Evolutionary conservation across 176 grass and related monocot species (phyloP), one percentile per base, ranked within the genome.

Genomic region (Stipa capillata): DNA sequence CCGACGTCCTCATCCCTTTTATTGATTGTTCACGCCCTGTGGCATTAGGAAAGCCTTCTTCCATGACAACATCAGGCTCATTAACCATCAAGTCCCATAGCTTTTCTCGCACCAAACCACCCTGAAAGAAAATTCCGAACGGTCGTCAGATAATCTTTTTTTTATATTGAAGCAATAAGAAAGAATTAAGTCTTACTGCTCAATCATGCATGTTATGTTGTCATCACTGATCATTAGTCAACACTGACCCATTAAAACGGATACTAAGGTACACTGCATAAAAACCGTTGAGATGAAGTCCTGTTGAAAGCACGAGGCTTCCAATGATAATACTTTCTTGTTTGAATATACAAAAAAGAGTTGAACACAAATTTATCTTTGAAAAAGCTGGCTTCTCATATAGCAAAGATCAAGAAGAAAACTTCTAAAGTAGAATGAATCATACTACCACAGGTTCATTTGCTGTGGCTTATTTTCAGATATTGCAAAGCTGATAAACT

Each of bases 11-110:
- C 92, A 98, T 94, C 50, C 95, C 92, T 90, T 85, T 89, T 18
- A 94, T 98, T 35, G 95, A 93, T 72, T 98, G 92, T 15, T 85
- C 89, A 28, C 91, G 89, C 8, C 95, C 92, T 31, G 90, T 92
- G 13, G 92, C 84, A 79, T 98, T 94, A 45, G 95, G 95, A 63
- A 94, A 98, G 6, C 95, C 95, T 92, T 91, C 92, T 84, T 94
- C 92, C 83, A 98, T 89, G 20, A 90, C 29, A 56, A 98, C 78
- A 80, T 76, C 87, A 65, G 73, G 89, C 84, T 98, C 95, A 8
- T 94, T 83, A 70, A 68, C 85, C 24, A 94, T 82, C 65, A 93
- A 77, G 60, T 93, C 87, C 95, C 95, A 98, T 37, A 98, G 9
- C 81, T 98, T 94, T 59, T 98, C 95, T 23, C 92, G 90, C 25